Conservation (phyloP, 495 filamentous ascomycete species). For the Hyaloscypha variabilis region DNA sequence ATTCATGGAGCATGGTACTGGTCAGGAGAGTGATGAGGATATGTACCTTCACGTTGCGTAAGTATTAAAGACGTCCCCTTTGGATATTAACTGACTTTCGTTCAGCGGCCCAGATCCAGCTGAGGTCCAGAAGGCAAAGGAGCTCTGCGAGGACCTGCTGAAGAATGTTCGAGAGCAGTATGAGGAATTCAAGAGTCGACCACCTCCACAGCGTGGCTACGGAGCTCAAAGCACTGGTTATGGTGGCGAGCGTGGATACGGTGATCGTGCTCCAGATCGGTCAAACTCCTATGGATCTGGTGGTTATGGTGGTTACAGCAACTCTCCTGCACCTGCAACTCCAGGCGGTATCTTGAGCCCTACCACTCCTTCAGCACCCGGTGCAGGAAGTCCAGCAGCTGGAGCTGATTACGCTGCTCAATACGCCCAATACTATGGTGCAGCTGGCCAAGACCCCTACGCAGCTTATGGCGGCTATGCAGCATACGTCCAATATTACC, state of each 20-base stretch:
- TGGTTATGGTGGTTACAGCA: slow-evolving; percentile 42
- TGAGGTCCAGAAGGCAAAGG: slow-evolving; percentile 85
- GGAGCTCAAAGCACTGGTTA: slow-evolving; percentile 45
- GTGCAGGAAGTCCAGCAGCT: slow-evolving; percentile 42
- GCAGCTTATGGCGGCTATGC: slow-evolving; percentile 87
- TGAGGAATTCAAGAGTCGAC: slow-evolving; percentile 84
- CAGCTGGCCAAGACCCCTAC: slow-evolving; percentile 74
- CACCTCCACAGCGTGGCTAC: slow-evolving; percentile 68
- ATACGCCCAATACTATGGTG: slow-evolving; percentile 78
- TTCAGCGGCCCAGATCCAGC: slow-evolving; percentile 80
- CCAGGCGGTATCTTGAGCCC: slow-evolving; percentile 39
- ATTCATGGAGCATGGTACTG: slow-evolving; percentile 83
- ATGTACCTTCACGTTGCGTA: slow-evolving; percentile 97
- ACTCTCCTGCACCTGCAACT: slow-evolving; percentile 40
- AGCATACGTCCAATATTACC: slow-evolving; percentile 75
- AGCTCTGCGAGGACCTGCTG: slow-evolving; percentile 85
- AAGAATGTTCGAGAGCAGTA: slow-evolving; percentile 83
- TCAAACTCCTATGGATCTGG: slow-evolving; percentile 35
- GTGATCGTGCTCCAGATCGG: slow-evolving; percentile 31
- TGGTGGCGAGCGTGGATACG: slow-evolving; percentile 35
- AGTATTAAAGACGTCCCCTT: slow-evolving; percentile 34
- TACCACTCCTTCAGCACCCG: slow-evolving; percentile 39
- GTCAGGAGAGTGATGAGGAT: slow-evolving; percentile 85
- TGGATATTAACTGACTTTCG: slow-evolving; percentile 29
- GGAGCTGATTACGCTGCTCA: slow-evolving; percentile 69